phyloP scores from a whole-genome alignment of 768 basidiomycete genomes.

The Leccinum ochraceum region DNA sequence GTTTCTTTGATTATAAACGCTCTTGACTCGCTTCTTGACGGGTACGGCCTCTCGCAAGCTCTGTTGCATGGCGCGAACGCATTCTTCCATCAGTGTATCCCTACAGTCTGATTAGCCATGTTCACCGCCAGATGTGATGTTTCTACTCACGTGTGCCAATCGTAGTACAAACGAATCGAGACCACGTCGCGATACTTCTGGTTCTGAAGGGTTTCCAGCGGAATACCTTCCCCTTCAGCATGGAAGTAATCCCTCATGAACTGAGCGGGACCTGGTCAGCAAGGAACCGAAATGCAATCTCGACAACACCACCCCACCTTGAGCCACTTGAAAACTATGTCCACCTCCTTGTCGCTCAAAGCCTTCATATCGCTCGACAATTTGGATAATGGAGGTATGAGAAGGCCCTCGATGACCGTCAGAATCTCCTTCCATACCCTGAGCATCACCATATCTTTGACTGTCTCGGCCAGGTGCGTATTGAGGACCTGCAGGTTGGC shows the following conservation, averaged over 20 bases:
- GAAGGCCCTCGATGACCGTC: slow-evolving; percentile 77
- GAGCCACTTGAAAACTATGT: slow-evolving; percentile 98
- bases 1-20: slow-evolving; percentile 89
- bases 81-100: slow-evolving; percentile 89
- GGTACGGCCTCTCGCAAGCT: slow-evolving; percentile 72
- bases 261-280: slow-evolving; percentile 38
- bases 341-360: slow-evolving; percentile 92
- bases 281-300: background rate
- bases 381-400: slow-evolving; percentile 90
- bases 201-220: slow-evolving; percentile 85
- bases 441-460: slow-evolving; percentile 90
- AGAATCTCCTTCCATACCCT: slow-evolving; percentile 97
- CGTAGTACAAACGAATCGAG: slow-evolving; percentile 92
- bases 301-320: slow-evolving; percentile 66
- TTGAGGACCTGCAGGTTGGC: slow-evolving; percentile 90
- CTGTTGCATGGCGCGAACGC: slow-evolving; percentile 93
- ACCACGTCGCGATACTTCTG: slow-evolving; percentile 92
- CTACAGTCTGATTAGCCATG: slow-evolving; percentile 37
- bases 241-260: slow-evolving; percentile 96
- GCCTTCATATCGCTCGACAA: slow-evolving; percentile 87
- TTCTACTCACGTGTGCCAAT: slow-evolving; percentile 81
- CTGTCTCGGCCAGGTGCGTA: slow-evolving; percentile 78
- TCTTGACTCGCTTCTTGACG: slow-evolving; percentile 88
- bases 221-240: slow-evolving; percentile 88
- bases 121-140: slow-evolving; percentile 3